Evolutionary conservation across 2,329 filamentous ascomycete species (phyloP), one percentile per base, ranked within the genome.

Genomic region (Zasmidium angulare): DNA sequence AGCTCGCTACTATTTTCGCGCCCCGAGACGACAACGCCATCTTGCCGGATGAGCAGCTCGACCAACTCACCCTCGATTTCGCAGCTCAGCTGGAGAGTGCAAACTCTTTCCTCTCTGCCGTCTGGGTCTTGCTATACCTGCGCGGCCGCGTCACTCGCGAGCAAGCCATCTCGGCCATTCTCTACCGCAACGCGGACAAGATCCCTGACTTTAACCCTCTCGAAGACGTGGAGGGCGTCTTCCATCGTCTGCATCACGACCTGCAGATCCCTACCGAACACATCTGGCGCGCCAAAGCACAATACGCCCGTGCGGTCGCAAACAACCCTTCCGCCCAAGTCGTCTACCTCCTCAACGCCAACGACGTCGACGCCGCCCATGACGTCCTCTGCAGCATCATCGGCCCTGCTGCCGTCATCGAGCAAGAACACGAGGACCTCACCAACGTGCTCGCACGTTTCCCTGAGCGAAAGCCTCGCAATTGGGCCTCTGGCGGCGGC

Each of bases 211-310:
- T 72, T 60, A 62, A 71, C 77, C 17, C 81, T 76, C 55, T 91
- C 87, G 57, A 40, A n/a, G 14, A 78, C 95, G 21, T 59, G 23
- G 43, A 61, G 12, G 53, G 53, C 31, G 59, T 40, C 20, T 63
- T 65, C 59, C 53, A 61, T 6, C 51, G 31, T 17, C 60, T 74
- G n/a, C 60, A 57, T 23, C 0, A 78, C 82, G 48, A 85, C 84
- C 84, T 93, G 55, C 84, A 85, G 63, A 84, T 98, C 46, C 91
- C 93, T 0, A 76, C 82, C 1, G 75, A 83, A 2, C 96, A 93
- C 92, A 82, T 98, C 53, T 96, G 90, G 86, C 86, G 91, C 60
- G 91, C 95, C 19, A 90, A 93, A 71, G 93, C 93, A 12, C 81
- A 93, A 14, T 89, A 89, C 74, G 92, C 91, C 76, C 89, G 90